Conservation (phyloP, 2,329 filamentous ascomycete genomes). For the Talaromyces sp. region DNA sequence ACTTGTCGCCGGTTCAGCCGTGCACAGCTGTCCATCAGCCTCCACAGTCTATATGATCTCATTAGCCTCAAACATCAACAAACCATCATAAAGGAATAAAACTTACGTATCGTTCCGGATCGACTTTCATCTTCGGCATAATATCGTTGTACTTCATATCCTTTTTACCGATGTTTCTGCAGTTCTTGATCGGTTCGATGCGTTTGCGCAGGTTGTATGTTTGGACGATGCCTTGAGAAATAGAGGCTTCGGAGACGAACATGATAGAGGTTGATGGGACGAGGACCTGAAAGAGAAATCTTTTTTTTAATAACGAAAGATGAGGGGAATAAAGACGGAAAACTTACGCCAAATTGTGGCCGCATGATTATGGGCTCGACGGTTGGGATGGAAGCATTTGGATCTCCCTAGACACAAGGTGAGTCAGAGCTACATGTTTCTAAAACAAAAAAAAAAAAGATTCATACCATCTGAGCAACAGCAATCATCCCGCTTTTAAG, state of each 20-base stretch:
- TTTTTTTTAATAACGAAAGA: too few relatives aligned
- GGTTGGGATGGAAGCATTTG: constrained; percentile 80
- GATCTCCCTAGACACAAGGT: constrained; percentile 56
- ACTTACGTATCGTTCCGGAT: constrained; percentile 77
- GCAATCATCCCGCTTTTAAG: constrained; percentile 85
- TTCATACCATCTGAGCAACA: constrained; percentile 71
- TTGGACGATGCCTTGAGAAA: constrained; percentile 62
- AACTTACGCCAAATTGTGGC: constrained; percentile 69
- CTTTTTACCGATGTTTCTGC: constrained; percentile 68
- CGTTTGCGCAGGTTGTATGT: constrained; percentile 72
- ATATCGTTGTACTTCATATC: constrained; percentile 88
- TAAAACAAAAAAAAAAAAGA: background rate
- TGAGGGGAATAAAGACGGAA: background rate
- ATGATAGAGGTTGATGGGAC: constrained; percentile 69
- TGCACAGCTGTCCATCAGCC: constrained; percentile 71
- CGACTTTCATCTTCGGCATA: constrained; percentile 83
- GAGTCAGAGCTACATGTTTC: background rate
- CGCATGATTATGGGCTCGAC: constrained; percentile 78
- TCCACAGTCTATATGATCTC: constrained; percentile 55
- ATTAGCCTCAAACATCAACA: background rate
- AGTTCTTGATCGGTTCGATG: constrained; percentile 72
- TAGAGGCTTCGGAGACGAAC: constrained; percentile 72
- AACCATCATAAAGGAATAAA: background rate
- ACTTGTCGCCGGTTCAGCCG: constrained; percentile 63
- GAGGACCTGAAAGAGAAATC: constrained; percentile 34